Conservation (phyloP, 768 basidiomycete genomes). For the Russula olivacea region DNA sequence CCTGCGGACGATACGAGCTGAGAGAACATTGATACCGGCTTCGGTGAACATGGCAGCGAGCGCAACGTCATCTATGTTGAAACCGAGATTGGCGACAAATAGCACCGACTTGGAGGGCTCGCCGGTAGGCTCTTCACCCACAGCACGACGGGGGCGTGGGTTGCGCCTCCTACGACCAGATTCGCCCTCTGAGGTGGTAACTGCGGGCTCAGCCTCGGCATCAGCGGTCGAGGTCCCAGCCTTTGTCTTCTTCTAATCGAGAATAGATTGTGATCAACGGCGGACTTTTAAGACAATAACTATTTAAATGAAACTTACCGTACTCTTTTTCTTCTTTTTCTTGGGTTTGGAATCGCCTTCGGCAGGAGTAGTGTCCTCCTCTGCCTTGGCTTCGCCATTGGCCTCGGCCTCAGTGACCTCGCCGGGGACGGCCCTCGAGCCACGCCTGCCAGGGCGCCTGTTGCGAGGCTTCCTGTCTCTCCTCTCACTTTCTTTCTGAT, state of each 20-base stretch:
- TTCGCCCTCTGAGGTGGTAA: slow-evolving; percentile 37
- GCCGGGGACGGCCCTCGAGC: slow-evolving; percentile 79
- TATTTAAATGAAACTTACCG: slow-evolving; percentile 34
- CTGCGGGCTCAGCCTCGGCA: slow-evolving; percentile 35
- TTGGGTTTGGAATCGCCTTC: slow-evolving; percentile 59
- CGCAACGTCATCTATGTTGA: slow-evolving; percentile 81
- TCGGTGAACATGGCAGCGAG: slow-evolving; percentile 81
- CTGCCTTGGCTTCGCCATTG: slow-evolving; percentile 61
- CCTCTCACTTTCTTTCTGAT: slow-evolving; percentile 79
- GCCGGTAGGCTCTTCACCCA: slow-evolving; percentile 78
- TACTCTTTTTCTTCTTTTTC: slow-evolving; percentile 74
- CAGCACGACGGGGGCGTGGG: slow-evolving; percentile 58
- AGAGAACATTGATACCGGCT: slow-evolving; percentile 72
- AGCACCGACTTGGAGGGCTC: slow-evolving; percentile 86
- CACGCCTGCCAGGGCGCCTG: slow-evolving; percentile 79
- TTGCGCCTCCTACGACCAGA: slow-evolving; percentile 53
- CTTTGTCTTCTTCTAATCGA: slow-evolving; percentile 42
- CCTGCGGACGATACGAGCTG: slow-evolving; percentile 85
- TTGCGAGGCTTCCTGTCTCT: slow-evolving; percentile 66
- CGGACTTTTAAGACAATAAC: slow-evolving; percentile 27
- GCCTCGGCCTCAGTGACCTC: slow-evolving; percentile 90
- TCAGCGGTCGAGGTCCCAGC: slow-evolving; percentile 33
- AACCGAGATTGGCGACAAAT: slow-evolving; percentile 97
- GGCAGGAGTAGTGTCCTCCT: slow-evolving; percentile 49
- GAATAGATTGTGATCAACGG: slow-evolving; percentile 38